Percentiles rank a stretch among this genome's conserved stretches.
phyloP scores from a whole-genome alignment of 306 rosid genomes.

The Castanea mollissima region DNA sequence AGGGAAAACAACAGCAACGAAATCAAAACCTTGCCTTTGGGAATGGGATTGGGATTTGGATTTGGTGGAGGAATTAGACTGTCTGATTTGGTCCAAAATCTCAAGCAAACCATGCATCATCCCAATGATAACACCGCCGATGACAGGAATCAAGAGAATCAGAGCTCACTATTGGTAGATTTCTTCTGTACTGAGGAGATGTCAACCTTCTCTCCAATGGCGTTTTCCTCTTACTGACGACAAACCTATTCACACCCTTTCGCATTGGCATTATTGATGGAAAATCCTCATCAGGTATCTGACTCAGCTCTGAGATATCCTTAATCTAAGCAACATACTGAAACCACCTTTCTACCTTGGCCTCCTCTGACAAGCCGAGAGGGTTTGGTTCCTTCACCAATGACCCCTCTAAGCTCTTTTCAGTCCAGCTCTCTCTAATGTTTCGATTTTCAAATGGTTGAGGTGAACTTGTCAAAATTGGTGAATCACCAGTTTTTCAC shows the following conservation, averaged over 20 bases:
- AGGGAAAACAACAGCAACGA: no score
- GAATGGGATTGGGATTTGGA: no score
- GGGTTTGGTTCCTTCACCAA: slow-evolving; percentile 93
- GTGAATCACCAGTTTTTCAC: no score
- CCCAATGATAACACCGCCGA: no score
- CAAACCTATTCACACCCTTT: slow-evolving; percentile 94
- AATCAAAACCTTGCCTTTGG: no score
- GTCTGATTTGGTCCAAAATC: no score
- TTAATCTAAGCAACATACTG: slow-evolving; percentile 89
- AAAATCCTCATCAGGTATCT: slow-evolving; percentile 97
- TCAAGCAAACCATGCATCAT: no score
- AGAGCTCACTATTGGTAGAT: slow-evolving; percentile 77
- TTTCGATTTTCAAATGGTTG: slow-evolving; percentile 37
- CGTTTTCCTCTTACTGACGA: slow-evolving; percentile 94
- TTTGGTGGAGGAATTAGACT: no score
- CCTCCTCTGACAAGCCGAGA: slow-evolving; percentile 97
- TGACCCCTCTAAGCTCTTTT: slow-evolving; percentile 93
- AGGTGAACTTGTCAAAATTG: background rate
- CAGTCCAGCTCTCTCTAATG: slow-evolving; percentile 52
- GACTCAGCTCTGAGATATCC: slow-evolving; percentile 94
- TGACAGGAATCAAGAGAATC: slow-evolving; percentile 30
- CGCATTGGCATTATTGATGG: slow-evolving; percentile 99
- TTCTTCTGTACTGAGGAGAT: slow-evolving; percentile 82
- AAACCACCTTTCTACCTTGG: slow-evolving; percentile 98
- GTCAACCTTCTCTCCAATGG: slow-evolving; percentile 93